These are phyloP conservation scores for Eucalyptus viminalis DNA, from an alignment of 345 rosid species.

Conservation along the genomic window DNA sequence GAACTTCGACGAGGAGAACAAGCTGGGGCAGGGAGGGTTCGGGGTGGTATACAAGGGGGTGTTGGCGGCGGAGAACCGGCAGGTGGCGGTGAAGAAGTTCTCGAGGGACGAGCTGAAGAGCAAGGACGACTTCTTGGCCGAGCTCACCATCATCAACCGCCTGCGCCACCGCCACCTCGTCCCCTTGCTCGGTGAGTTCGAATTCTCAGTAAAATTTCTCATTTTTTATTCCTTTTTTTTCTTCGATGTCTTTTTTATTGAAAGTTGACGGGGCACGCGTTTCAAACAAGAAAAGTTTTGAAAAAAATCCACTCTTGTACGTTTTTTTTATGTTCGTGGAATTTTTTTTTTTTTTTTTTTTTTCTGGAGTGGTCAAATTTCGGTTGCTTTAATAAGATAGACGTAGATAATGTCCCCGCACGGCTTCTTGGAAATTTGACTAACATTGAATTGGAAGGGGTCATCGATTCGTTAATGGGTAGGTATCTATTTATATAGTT, in stretches of 20 bases:
- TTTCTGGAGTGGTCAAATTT: background rate
- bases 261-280: background rate
- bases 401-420: background rate
- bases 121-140: constrained; percentile 44
- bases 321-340: background rate
- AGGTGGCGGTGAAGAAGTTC: constrained; percentile 45
- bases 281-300: background rate
- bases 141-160: constrained; percentile 49
- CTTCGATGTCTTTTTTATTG: background rate
- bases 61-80: constrained; percentile 22
- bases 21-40: constrained; percentile 48
- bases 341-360: background rate
- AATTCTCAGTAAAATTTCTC: background rate
- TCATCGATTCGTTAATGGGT: background rate
- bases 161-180: constrained; percentile 55
- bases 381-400: background rate
- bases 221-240: background rate
- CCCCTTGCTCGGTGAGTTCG: constrained; percentile 22
- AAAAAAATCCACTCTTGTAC: background rate
- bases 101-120: constrained; percentile 22
- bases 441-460: background rate
- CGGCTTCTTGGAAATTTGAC: background rate
- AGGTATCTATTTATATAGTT: too few relatives aligned
- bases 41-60: constrained; percentile 42
- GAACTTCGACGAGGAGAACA: constrained; percentile 35